Conservation (phyloP, 129 eudicot genomes). For the Artemisia tridentata region DNA sequence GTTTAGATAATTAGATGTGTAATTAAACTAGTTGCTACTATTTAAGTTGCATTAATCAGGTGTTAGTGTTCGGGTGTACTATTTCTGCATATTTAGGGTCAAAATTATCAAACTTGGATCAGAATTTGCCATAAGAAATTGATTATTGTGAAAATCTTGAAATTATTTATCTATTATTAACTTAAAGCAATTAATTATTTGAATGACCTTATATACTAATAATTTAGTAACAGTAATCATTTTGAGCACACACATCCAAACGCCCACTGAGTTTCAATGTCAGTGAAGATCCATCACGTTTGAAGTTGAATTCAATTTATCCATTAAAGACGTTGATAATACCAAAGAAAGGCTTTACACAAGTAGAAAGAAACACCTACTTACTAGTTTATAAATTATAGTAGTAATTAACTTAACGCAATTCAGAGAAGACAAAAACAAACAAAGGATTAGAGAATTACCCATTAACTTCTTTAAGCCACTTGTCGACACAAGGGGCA, state of each 20-base stretch:
- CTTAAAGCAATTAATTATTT: constrained; percentile 1
- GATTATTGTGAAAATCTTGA: background rate
- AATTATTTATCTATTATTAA: background rate
- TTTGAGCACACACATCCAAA: background rate
- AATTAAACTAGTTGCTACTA: background rate
- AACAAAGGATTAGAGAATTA: constrained; percentile 25
- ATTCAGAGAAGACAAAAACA: too few species aligned
- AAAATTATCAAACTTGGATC: constrained; percentile 4
- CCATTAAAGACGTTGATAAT: too few species aligned
- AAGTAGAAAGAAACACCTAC: too few species aligned
- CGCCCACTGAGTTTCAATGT: background rate
- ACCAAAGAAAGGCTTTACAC: too few species aligned
- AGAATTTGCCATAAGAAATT: too few species aligned
- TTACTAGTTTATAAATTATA: too few species aligned
- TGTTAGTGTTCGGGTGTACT: background rate
- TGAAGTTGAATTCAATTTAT: too few species aligned
- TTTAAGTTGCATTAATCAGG: background rate
- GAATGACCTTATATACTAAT: background rate
- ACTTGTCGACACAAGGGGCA: constrained; percentile 57
- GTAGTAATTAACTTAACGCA: too few species aligned
- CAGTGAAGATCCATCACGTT: background rate
- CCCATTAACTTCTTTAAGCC: constrained; percentile 86
- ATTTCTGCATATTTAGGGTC: background rate
- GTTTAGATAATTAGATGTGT: background rate
- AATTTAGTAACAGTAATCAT: background rate